Conservation (phyloP, 805 yeast species). For the Teunomyces lycoperdinae region DNA sequence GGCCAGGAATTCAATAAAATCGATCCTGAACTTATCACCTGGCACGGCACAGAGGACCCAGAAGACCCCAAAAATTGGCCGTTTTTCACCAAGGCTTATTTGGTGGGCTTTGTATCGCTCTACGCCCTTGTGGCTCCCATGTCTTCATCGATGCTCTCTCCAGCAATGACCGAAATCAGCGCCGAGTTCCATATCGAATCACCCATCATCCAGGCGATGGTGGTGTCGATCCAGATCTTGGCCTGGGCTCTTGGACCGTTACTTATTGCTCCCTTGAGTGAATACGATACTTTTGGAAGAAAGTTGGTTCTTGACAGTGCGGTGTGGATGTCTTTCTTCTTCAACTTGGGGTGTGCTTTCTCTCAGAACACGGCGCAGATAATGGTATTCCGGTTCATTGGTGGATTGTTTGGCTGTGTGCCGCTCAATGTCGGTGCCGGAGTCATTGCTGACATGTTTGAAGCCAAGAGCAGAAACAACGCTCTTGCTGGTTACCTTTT, state of each 20-base stretch:
- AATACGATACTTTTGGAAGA: constrained; percentile 56
- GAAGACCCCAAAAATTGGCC: constrained; percentile 62
- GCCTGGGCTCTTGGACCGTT: constrained; percentile 71
- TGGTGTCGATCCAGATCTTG: constrained; percentile 63
- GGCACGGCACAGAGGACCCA: constrained; percentile 64
- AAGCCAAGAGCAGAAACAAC: constrained; percentile 47
- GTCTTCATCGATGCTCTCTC: constrained; percentile 61
- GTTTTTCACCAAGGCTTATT: constrained; percentile 34
- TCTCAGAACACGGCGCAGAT: constrained; percentile 58
- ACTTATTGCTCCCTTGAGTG: constrained; percentile 65
- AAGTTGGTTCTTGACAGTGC: constrained; percentile 51
- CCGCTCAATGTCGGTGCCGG: constrained; percentile 72
- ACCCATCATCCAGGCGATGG: constrained; percentile 45
- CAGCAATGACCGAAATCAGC: constrained; percentile 52
- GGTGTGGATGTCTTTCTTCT: constrained; percentile 45
- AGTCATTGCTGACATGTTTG: constrained; percentile 59
- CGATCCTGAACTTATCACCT: constrained; percentile 67
- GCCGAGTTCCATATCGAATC: constrained; percentile 40
- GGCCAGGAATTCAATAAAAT: constrained; percentile 53
- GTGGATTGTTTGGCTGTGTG: constrained; percentile 67
- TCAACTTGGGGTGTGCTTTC: constrained; percentile 62
- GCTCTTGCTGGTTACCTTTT: constrained; percentile 60
- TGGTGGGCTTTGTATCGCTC: constrained; percentile 46
- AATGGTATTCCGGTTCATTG: constrained; percentile 56
- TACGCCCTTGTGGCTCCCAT: constrained; percentile 61